A percentile compares a stretch with the other conserved stretches of the same genome.
These are phyloP conservation scores for Lentinula raphanica DNA, from an alignment of 768 basidiomycete genomes.

Conservation along the genomic window DNA sequence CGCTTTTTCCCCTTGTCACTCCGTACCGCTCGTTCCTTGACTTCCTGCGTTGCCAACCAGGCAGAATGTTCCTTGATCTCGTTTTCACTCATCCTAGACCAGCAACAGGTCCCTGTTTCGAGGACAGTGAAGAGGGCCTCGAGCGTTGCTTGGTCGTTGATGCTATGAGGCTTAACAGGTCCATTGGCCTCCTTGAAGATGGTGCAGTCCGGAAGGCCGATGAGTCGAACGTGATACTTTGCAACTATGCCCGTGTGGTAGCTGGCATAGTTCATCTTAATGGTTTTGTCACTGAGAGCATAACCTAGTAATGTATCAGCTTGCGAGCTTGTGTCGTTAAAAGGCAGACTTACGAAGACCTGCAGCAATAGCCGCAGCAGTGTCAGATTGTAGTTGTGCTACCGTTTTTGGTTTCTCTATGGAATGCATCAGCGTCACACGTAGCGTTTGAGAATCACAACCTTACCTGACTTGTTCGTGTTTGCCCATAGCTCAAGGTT, in stretches of 20 bases:
- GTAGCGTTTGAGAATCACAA: too few relatives aligned
- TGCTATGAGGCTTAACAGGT: not conserved
- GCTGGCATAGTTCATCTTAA: constrained; percentile 13
- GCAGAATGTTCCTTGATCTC: not conserved
- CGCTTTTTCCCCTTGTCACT: not conserved
- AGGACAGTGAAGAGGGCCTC: not conserved
- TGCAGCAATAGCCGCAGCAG: not conserved
- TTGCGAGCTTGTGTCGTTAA: not conserved
- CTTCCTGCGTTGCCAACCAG: not conserved
- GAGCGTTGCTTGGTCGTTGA: not conserved
- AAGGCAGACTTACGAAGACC: constrained; percentile 9
- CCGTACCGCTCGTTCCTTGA: not conserved
- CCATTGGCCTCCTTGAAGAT: not conserved
- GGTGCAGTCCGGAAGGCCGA: constrained; percentile 11
- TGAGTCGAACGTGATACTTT: constrained; percentile 9
- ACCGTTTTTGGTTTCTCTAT: not conserved
- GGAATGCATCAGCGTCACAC: too few relatives aligned
- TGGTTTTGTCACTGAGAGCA: not conserved
- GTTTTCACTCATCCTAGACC: not conserved
- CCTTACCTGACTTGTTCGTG: not conserved
- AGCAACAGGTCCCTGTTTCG: not conserved
- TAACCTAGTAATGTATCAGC: constrained; percentile 4
- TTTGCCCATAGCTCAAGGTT: not conserved
- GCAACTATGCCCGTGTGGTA: constrained; percentile 11
- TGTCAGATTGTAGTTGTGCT: not conserved